Evolutionary conservation across 768 basidiomycete species (phyloP).

Genomic region (Rhodocollybia butyracea): DNA sequence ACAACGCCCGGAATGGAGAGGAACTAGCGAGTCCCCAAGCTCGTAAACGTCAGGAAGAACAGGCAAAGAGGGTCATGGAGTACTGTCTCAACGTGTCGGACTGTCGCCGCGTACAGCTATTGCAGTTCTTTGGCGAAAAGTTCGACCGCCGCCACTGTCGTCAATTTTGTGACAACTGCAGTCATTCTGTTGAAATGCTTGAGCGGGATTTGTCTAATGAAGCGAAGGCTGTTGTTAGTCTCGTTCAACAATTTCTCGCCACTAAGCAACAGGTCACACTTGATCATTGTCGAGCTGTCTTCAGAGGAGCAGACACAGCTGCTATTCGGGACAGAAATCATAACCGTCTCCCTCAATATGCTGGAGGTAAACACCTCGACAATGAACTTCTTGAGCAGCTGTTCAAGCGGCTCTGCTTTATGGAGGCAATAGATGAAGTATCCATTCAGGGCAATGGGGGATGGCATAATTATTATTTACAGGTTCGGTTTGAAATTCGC

Average conservation of each 20-base stretch:
- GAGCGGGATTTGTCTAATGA: conserved; percentile 58
- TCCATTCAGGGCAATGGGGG: conserved; percentile 42
- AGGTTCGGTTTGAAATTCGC: conserved; percentile 33
- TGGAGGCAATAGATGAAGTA: conserved; percentile 46
- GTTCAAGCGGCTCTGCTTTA: conserved; percentile 50
- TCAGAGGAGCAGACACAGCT: conserved; percentile 57
- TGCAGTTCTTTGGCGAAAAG: conserved; percentile 83
- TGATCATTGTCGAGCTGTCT: conserved; percentile 54
- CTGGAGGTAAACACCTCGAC: conserved; percentile 46
- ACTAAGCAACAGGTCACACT: conserved; percentile 56
- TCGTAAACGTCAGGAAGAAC: conserved; percentile 63
- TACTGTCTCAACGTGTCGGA: conserved; percentile 81
- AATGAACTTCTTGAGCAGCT: conserved; percentile 62
- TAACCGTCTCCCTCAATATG: conserved; percentile 47
- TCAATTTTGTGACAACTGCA: conserved; percentile 82
- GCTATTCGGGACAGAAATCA: conserved; percentile 46
- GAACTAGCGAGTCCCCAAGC: conserved; percentile 44
- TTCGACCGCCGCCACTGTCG: conserved; percentile 70
- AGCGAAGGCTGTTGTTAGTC: conserved; percentile 51
- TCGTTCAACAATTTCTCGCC: conserved; percentile 48
- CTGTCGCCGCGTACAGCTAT: conserved; percentile 85
- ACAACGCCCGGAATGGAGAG: conserved; percentile 42
- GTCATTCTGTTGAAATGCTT: conserved; percentile 40
- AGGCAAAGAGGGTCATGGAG: conserved; percentile 64
- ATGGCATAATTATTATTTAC: conserved; percentile 50